Percentiles rank a stretch among this genome's conserved stretches.
Conservation (phyloP, 2,329 filamentous ascomycete species). For the Ophiostoma tasmaniense region DNA sequence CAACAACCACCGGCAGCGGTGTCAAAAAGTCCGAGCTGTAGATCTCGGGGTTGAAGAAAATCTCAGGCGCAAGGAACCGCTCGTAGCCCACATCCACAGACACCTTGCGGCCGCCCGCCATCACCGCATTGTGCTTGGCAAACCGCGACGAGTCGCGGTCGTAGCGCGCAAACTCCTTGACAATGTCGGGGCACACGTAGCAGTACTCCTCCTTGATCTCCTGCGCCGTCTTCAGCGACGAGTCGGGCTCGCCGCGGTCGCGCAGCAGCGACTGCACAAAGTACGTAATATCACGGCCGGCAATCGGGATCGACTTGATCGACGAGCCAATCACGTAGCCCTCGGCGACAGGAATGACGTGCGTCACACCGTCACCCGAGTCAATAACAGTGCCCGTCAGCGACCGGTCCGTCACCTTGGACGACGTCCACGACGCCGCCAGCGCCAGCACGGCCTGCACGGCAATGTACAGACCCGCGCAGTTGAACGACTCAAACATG, state of each 20-base stretch:
- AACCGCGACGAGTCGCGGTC: conserved; percentile 89
- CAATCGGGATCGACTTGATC: conserved; percentile 98
- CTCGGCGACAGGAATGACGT: conserved; percentile 97
- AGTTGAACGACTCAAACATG: conserved; percentile 99
- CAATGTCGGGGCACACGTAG: conserved; percentile 96
- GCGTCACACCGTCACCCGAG: conserved; percentile 96
- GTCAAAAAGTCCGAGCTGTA: conserved; percentile 98
- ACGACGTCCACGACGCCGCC: conserved; percentile 96
- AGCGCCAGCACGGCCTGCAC: conserved; percentile 95
- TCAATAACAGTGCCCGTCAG: conserved; percentile 97
- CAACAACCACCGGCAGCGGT: conserved; percentile 85
- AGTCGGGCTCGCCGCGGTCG: conserved; percentile 93
- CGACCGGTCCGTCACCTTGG: conserved; percentile 92
- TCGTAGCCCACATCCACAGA: conserved; percentile 94
- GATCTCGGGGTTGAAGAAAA: conserved; percentile 99
- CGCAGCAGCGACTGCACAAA: conserved; percentile 94
- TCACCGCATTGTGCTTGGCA: conserved; percentile 77
- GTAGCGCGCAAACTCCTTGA: conserved; percentile 94
- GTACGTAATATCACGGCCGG: conserved; percentile 95
- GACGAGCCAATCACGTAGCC: conserved; percentile 98
- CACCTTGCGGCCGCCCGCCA: conserved; percentile 76
- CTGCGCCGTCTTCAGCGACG: conserved; percentile 92
- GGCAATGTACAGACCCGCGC: conserved; percentile 95
- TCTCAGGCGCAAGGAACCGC: conserved; percentile 94
- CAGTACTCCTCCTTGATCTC: conserved; percentile 98